Conservation (phyloP, 192 early-diverging fungal species). For the Chytriomyces confervae region DNA sequence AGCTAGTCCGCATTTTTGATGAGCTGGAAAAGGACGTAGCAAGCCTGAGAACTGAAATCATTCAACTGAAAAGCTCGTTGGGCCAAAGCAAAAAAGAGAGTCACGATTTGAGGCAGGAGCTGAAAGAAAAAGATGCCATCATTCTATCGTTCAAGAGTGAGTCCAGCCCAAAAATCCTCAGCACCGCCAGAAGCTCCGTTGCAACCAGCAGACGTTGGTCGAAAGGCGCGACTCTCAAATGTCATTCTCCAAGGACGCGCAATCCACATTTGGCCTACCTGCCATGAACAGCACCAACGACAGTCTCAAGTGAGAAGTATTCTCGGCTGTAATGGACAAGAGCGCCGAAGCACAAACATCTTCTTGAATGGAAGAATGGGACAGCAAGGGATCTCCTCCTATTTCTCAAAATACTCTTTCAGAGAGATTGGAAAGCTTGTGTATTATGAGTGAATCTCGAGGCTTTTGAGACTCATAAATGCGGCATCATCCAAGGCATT, state of each 20-base stretch:
- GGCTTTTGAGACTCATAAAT: not conserved
- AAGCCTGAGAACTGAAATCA: not conserved
- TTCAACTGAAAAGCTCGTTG: not conserved
- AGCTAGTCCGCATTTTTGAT: not conserved
- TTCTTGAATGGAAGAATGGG: slow-evolving; percentile 9
- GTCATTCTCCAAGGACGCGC: too few relatives aligned
- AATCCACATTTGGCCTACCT: too few relatives aligned
- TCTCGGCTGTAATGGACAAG: not conserved
- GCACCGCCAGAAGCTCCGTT: too few relatives aligned
- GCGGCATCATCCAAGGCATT: not conserved
- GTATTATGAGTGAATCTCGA: too few relatives aligned
- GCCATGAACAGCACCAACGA: not conserved
- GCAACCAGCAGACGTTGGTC: too few relatives aligned
- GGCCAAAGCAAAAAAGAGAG: not conserved
- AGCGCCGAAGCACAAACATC: not conserved
- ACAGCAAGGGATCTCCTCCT: not conserved
- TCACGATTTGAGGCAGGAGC: not conserved
- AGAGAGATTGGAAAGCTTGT: slow-evolving; percentile 2
- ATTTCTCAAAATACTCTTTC: not conserved
- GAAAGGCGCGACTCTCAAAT: too few relatives aligned
- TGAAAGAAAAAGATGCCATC: not conserved
- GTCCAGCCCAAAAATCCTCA: too few relatives aligned
- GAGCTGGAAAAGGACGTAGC: not conserved
- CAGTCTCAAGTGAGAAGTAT: not conserved
- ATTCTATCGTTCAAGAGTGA: not conserved